A percentile compares a stretch with the other conserved stretches of the same genome.
Evolutionary conservation across 345 rosid genomes (phyloP).

Genomic region (Eucalyptus curtisii): DNA sequence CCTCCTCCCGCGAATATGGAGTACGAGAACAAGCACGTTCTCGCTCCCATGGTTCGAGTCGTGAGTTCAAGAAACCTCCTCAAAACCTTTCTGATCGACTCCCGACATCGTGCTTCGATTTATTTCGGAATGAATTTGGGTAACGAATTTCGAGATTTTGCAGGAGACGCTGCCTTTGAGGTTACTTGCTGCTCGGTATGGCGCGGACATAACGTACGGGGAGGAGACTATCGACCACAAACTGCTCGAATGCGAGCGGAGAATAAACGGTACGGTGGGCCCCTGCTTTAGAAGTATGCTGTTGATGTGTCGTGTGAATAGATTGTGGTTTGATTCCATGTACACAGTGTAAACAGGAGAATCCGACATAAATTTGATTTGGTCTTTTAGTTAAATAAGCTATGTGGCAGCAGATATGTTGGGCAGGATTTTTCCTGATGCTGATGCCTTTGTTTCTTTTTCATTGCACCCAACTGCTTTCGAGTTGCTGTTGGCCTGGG

Average conservation of each 20-base stretch:
- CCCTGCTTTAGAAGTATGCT: neutral
- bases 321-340: neutral
- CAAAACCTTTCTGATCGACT: neutral
- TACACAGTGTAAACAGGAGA: neutral
- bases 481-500: no score
- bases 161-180: no score
- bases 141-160: no score
- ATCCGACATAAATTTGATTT: neutral
- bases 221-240: conserved; percentile 89
- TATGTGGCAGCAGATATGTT: neutral
- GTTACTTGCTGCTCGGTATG: conserved; percentile 7
- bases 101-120: no score
- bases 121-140: no score
- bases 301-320: neutral
- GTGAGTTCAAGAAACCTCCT: conserved; percentile 21
- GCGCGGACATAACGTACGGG: conserved; percentile 77
- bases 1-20: conserved; percentile 36
- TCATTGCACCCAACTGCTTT: no score
- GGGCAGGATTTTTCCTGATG: no score
- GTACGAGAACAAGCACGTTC: conserved; percentile 66
- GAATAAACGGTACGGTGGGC: conserved; percentile 29
- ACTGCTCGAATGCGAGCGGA: conserved; percentile 60
- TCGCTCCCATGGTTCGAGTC: conserved; percentile 97
- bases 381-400: neutral
- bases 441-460: neutral